Evolutionary conservation across 352 stramenopile genomes (phyloP), one percentile per base, ranked within the genome.

Genomic region (Blastocystis sp.): DNA sequence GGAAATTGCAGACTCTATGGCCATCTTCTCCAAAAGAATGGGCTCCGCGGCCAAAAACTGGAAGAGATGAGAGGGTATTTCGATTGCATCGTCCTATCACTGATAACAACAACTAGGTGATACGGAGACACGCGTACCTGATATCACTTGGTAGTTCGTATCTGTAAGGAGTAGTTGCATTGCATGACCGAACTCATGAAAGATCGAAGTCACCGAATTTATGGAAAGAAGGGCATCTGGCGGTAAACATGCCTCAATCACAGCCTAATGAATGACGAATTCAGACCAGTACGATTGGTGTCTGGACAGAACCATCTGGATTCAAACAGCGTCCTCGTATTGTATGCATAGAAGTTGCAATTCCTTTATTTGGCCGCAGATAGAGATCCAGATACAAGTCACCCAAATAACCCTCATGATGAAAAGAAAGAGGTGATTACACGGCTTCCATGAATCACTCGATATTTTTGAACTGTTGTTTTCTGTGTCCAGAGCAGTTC

Each of bases 101-200:
- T 84, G 39, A 68, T 37, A 0, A 20, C 29, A 66, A 29, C 4
- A 18, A 8, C 26, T 2, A 34, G 39, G n/a, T 11, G 9, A 18
- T 6, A 84, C 73, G 7, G 73, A 47, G 13, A 84, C 73, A 43
- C 73, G 73, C 9, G 73, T 84, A 11, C 73, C 73, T 9, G 73
- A 84, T 37, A 84, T 68, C 53, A 45, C 34, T 43, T 66, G 45
- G 29, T 53, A 84, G n/a, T 64, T 63, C 5, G 73, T 84, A 45
- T 84, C 73, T 23, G 73, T 84, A n/a, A 84, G 56, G 7, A 84
- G 53, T n/a, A 84, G 29, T 26, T 84, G 73, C 73, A 84, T 84
- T 8, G 73, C 73, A 43, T 84, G 73, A 20, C 73, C 73, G 39
- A 84, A 84, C 23, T 84, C 73, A 43, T 84, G 73, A 45, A 66